Evolutionary conservation across 768 basidiomycete species (phyloP).

Genomic region (Cubamyces lactineus): DNA sequence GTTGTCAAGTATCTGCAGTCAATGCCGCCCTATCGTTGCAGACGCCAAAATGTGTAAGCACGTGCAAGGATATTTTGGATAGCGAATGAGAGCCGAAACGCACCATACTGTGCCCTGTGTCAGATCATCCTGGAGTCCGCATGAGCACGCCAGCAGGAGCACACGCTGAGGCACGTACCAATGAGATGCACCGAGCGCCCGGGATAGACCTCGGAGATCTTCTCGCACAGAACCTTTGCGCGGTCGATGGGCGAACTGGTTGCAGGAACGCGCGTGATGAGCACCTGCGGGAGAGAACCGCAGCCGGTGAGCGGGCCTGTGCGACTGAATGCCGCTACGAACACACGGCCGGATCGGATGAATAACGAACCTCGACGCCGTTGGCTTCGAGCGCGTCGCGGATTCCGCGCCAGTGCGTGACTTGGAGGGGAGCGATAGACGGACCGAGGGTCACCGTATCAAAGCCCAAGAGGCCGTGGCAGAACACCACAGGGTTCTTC

Average conservation of each 20-base stretch:
- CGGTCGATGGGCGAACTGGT: constrained; percentile 88
- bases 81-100: constrained; percentile 13
- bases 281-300: constrained; percentile 44
- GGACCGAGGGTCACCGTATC: constrained; percentile 82
- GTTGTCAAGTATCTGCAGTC: constrained; percentile 91
- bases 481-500: constrained; percentile 88
- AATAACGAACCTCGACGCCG: constrained; percentile 60
- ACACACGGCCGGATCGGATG: too few species aligned
- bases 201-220: constrained; percentile 78
- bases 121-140: constrained; percentile 25
- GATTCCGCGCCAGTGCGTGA: constrained; percentile 97
- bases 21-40: constrained; percentile 68
- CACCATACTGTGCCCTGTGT: constrained; percentile 77
- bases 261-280: constrained; percentile 93
- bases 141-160: constrained; percentile 32
- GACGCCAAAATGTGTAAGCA: neutral
- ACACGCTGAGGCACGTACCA: constrained; percentile 43
- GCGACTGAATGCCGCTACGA: neutral
- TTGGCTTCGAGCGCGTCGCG: constrained; percentile 89
- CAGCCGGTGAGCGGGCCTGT: neutral
- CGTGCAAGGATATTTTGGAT: neutral
- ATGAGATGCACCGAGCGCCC: constrained; percentile 89
- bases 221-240: constrained; percentile 86
- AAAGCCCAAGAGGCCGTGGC: constrained; percentile 92
- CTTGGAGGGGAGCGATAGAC: constrained; percentile 77